Base-by-base conservation (phyloP, 2,329 filamentous ascomycete genomes). In the Ceratocystis huliohia region DNA sequence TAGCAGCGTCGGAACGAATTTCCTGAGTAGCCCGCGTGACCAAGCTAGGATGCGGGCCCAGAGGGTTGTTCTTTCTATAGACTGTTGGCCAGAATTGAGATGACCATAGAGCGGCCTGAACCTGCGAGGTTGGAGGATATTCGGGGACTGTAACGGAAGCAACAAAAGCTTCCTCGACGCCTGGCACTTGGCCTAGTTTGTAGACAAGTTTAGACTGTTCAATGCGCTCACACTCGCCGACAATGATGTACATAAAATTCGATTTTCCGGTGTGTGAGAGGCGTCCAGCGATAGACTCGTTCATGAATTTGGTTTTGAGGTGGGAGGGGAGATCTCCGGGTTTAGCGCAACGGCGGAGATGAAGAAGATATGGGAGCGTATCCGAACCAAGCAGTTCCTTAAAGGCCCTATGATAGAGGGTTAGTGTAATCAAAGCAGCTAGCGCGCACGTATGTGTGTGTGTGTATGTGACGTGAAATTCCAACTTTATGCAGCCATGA, bases 61-160 rank as follows among this genome's bases (percentile, higher is more conserved):
- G 88, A 1, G 89, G 89, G 72, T 94, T 94, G 70, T 88, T 92
- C 77, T 91, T 91, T 69, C 89, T 87, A 76, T 94, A 95, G 62
- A 92, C 84, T 1, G 87, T 88, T 13, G 90, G 90, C 90, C 90
- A 95, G 74, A 90, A 93, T 70, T 86, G 81, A 44, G 82, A 79
- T 30, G 85, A 87, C 89, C 89, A 94, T 73, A 84, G 78, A 30
- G 82, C 83, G 7, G 90, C 88, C 74, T 93, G 88, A 48, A 87
- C 80, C 70, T 87, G 83, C 2, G 88, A 92, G 4, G 87, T 91
- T 1, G 90, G 90, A 28, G 89, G 82, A 57, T 90, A 78, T 30
- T 87, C 78, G 5, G 90, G 90, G 13, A 94, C 86, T 0, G 84
- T 82, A 65, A 90, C 83, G 65, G 80, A 81, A 65, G 81, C 79